A percentile compares a stretch with the other conserved stretches of the same genome.
Conservation (phyloP, 2,329 filamentous ascomycete genomes). For the Thielaviopsis musarum region DNA sequence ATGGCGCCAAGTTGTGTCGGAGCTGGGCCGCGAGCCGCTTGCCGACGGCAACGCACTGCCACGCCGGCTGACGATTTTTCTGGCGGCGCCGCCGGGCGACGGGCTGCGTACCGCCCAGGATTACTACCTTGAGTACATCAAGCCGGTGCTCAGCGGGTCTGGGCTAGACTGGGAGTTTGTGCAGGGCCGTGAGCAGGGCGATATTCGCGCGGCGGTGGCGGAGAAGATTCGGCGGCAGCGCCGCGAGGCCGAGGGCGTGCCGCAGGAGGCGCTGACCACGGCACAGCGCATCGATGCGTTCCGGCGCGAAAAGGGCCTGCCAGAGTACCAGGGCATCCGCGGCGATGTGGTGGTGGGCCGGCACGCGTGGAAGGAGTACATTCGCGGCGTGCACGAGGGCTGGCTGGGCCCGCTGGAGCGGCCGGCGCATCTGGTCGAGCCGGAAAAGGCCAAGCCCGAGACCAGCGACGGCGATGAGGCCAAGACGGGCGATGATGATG, state of each 20-base stretch:
- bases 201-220: conserved; percentile 71
- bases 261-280: conserved; percentile 29
- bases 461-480: conserved; percentile 12
- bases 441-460: conserved; percentile 15
- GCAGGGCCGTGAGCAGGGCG: conserved; percentile 82
- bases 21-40: conserved; percentile 65
- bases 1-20: conserved; percentile 73
- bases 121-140: conserved; percentile 90
- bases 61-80: conserved; percentile 69
- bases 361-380: conserved; percentile 94
- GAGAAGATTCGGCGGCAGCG: conserved; percentile 66
- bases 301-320: conserved; percentile 48
- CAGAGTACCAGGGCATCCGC: conserved; percentile 53
- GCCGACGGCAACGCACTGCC: conserved; percentile 51
- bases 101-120: conserved; percentile 72
- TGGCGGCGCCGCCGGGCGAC: conserved; percentile 76
- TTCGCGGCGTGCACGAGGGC: conserved; percentile 83
- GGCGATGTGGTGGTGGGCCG: conserved; percentile 83
- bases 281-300: conserved; percentile 43
- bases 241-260: conserved; percentile 37
- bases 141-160: conserved; percentile 76
- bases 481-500: not conserved
- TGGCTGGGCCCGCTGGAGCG: conserved; percentile 76
- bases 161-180: conserved; percentile 94
- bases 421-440: conserved; percentile 26